A percentile compares a stretch with the other conserved stretches of the same genome.
phyloP scores from a whole-genome alignment of 371 early-diverging fungal genomes.

The Fennellomyces sp. region DNA sequence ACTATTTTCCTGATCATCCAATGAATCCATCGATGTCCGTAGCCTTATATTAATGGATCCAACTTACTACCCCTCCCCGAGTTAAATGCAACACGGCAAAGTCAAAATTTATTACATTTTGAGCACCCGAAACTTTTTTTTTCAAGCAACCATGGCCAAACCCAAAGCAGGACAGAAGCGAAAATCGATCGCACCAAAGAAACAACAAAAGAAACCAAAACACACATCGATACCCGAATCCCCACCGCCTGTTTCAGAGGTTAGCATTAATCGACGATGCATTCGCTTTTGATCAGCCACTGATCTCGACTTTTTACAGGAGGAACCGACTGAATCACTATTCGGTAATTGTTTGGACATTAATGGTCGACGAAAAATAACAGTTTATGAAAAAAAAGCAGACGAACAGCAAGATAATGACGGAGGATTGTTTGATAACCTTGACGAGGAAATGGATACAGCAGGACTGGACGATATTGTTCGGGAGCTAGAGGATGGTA shows the following conservation, averaged over 20 bases:
- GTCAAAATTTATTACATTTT: neutral
- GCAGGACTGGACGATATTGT: slow-evolving; percentile 29
- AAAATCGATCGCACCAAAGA: neutral
- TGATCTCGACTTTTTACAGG: neutral
- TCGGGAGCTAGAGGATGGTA: slow-evolving; percentile 21
- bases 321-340: no score
- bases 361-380: neutral
- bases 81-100: no score
- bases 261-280: neutral
- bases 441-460: slow-evolving; percentile 43
- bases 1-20: no score
- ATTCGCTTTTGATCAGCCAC: neutral
- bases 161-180: slow-evolving; percentile 9
- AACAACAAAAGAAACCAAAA: neutral
- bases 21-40: no score
- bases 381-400: no score
- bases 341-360: no score
- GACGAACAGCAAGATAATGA: no score
- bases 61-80: no score
- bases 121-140: neutral
- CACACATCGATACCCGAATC: neutral
- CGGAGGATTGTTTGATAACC: slow-evolving; percentile 41
- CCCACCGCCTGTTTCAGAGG: neutral
- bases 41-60: no score
- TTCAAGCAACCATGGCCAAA: neutral